These are phyloP conservation scores for Daphne laureola DNA, from an alignment of 441 rosid species.

Conservation along the genomic window DNA sequence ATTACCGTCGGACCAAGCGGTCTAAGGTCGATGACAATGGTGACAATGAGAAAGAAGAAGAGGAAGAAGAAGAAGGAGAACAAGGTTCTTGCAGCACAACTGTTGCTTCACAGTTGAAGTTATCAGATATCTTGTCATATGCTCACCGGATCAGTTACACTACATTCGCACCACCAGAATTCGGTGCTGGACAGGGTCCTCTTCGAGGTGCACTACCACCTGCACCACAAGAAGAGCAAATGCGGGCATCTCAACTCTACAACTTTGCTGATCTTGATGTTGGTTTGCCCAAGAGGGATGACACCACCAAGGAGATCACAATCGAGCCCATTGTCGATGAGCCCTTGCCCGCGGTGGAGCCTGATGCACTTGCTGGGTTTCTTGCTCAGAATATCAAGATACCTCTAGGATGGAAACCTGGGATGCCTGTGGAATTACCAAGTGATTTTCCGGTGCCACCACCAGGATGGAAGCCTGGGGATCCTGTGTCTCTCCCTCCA, in stretches of 20 bases:
- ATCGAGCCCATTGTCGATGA: slow-evolving; percentile 61
- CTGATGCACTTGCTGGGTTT: slow-evolving; percentile 29
- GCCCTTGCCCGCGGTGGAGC: too few relatives aligned
- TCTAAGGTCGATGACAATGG: slow-evolving; percentile 21
- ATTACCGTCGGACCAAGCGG: slow-evolving; percentile 66
- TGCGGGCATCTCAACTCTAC: slow-evolving; percentile 89
- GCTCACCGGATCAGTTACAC: slow-evolving; percentile 92
- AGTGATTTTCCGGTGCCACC: slow-evolving; percentile 65
- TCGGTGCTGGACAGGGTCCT: slow-evolving; percentile 82
- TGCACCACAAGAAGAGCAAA: slow-evolving; percentile 95
- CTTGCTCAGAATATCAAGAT: slow-evolving; percentile 56
- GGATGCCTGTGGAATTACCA: slow-evolving; percentile 81
- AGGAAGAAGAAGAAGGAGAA: too few relatives aligned
- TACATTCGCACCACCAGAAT: slow-evolving; percentile 90
- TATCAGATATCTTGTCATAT: slow-evolving; percentile 65
- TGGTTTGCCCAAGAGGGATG: slow-evolving; percentile 60
- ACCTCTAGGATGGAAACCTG: slow-evolving; percentile 91
- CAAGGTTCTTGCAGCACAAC: slow-evolving; percentile 30
- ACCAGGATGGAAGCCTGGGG: slow-evolving; percentile 95
- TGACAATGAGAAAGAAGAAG: slow-evolving; percentile 20
- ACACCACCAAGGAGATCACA: slow-evolving; percentile 42
- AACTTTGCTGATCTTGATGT: slow-evolving; percentile 77
- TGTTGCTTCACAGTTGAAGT: slow-evolving; percentile 61
- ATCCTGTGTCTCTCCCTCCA: slow-evolving; percentile 60
- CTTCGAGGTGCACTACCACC: slow-evolving; percentile 94